phyloP scores from a whole-genome alignment of 169 alveolate genomes.

The Cryptosporidium ryanae region DNA sequence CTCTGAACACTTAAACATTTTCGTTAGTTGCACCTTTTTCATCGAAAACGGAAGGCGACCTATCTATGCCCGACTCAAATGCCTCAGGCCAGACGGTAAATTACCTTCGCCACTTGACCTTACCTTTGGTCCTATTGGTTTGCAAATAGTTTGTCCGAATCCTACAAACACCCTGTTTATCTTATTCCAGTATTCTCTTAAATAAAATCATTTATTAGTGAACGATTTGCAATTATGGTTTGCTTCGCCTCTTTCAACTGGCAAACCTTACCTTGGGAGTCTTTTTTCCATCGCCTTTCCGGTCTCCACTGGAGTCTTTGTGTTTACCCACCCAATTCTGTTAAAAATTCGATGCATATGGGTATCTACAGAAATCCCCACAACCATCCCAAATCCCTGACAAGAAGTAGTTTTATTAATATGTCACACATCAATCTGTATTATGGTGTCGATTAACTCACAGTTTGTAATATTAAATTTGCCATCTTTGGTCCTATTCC shows the following conservation, averaged over 20 bases:
- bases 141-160: constrained; percentile 95
- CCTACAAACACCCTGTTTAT: constrained; percentile 93
- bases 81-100: not conserved
- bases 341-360: constrained; percentile 93
- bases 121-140: constrained; percentile 83
- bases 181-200: constrained; percentile 88
- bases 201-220: not conserved
- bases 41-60: too few relatives aligned
- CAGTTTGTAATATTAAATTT: constrained; percentile 88
- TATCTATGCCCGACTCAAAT: not conserved
- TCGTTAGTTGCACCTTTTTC: not conserved
- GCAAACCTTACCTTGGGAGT: constrained; percentile 82
- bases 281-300: constrained; percentile 87
- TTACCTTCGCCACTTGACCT: too few relatives aligned
- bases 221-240: too few relatives aligned
- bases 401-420: not conserved
- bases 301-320: constrained; percentile 93
- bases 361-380: constrained; percentile 94
- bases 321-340: constrained; percentile 92
- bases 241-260: not conserved
- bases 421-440: too few relatives aligned
- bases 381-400: constrained; percentile 83
- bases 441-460: constrained; percentile 73
- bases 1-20: constrained; percentile 22
- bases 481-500: constrained; percentile 97